A percentile compares a stretch with the other conserved stretches of the same genome.
Evolutionary conservation across 108 stramenopile species (phyloP).

Genomic region (Pseudonitzschia pungens): DNA sequence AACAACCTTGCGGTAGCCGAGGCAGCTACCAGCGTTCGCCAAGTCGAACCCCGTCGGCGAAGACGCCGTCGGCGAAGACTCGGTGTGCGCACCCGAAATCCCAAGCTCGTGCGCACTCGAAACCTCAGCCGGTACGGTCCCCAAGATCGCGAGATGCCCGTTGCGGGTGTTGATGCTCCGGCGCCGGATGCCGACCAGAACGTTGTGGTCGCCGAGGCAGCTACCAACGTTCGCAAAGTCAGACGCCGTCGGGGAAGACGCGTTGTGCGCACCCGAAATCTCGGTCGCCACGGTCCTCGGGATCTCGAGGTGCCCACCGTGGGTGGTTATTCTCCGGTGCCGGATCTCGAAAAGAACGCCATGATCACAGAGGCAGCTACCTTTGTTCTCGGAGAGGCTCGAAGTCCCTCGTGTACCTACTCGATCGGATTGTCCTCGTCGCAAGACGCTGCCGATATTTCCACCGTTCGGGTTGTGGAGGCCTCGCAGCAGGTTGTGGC

Average conservation of each 20-base stretch:
- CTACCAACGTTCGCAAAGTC: too few relatives aligned
- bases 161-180: background rate
- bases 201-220: too few relatives aligned
- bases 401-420: background rate
- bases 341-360: background rate
- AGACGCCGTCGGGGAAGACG: too few relatives aligned
- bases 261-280: too few relatives aligned
- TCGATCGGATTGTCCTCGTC: too few relatives aligned
- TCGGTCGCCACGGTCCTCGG: too few relatives aligned
- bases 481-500: slow-evolving; percentile 2
- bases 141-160: too few relatives aligned
- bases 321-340: background rate
- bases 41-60: background rate
- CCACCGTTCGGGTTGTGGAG: background rate
- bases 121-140: too few relatives aligned
- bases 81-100: too few relatives aligned
- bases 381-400: background rate
- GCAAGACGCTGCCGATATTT: background rate
- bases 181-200: background rate
- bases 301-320: too few relatives aligned
- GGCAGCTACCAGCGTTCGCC: background rate
- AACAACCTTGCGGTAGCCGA: background rate
- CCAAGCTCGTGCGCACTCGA: too few relatives aligned
- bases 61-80: too few relatives aligned
- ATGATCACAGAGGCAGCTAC: background rate